Conservation (phyloP, 1,139 yeast genomes). For the Arxiozyma slooffiae region DNA sequence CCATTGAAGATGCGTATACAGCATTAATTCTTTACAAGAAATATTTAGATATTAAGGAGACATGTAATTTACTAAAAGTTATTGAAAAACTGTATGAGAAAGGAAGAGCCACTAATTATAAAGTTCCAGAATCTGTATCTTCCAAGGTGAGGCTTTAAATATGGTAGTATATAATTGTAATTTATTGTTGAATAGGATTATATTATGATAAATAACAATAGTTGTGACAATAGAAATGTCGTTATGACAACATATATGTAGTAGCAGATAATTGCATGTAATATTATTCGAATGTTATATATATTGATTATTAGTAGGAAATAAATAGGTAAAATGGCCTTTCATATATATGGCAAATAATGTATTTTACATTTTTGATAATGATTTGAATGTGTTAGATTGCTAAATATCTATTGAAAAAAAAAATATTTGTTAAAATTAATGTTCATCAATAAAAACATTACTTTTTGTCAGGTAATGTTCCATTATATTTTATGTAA, state of each 20-base stretch:
- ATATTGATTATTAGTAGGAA: no score
- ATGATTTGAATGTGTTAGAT: no score
- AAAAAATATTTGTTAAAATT: no score
- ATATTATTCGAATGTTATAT: no score
- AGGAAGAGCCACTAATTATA: conserved; percentile 55
- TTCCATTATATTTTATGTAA: no score
- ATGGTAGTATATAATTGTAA: neutral
- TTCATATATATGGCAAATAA: no score
- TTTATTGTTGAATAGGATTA: no score
- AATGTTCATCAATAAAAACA: no score
- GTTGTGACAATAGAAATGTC: neutral
- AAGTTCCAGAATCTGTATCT: conserved; percentile 37
- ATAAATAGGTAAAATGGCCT: neutral
- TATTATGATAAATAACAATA: no score
- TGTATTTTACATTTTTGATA: no score
- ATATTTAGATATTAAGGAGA: conserved; percentile 50
- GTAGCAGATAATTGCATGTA: neutral
- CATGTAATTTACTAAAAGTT: conserved; percentile 51
- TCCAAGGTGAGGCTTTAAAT: neutral
- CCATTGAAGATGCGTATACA: conserved; percentile 88
- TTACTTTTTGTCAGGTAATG: no score
- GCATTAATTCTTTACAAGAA: conserved; percentile 72
- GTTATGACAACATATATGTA: neutral
- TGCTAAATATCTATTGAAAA: no score
- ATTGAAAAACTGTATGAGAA: conserved; percentile 64